Evolutionary conservation across 495 filamentous ascomycete species (phyloP).

Genomic region (Sabuloglossum arenarium): DNA sequence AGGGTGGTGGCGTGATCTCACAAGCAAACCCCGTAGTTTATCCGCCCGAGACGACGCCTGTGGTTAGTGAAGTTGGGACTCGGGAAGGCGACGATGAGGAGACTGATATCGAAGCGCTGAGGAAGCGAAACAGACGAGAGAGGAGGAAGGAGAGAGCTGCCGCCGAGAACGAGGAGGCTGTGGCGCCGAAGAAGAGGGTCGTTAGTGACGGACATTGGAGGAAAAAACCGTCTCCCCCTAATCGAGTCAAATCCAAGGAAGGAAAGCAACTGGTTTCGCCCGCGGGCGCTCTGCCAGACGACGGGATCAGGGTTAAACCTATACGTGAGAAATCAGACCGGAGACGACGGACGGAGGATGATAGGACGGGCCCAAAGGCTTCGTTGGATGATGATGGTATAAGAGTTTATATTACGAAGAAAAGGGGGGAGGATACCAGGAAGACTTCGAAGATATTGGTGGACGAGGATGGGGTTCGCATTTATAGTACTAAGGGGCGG

Average conservation of each 20-base stretch:
- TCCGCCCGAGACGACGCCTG: conserved; percentile 18
- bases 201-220: conserved; percentile 55
- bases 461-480: conserved; percentile 10
- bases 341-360: not conserved
- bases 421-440: not conserved
- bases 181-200: conserved; percentile 49
- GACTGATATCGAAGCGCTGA: not conserved
- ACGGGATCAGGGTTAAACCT: conserved; percentile 16
- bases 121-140: not conserved
- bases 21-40: conserved; percentile 17
- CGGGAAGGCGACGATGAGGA: not conserved
- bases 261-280: conserved; percentile 12
- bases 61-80: not conserved
- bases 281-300: conserved; percentile 8
- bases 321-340: conserved; percentile 4
- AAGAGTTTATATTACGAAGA: not conserved
- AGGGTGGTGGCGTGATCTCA: conserved; percentile 37
- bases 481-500: conserved; percentile 6
- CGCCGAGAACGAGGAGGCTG: not conserved
- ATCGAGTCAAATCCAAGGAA: conserved; percentile 3
- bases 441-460: not conserved
- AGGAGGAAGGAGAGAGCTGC: not conserved
- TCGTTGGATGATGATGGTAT: not conserved
- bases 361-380: not conserved
- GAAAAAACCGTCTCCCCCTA: conserved; percentile 7